A percentile compares a stretch with the other conserved stretches of the same genome.
phyloP scores from a whole-genome alignment of 176 grass and related monocot genomes.

The Rhipidocladum racemiflorum region DNA sequence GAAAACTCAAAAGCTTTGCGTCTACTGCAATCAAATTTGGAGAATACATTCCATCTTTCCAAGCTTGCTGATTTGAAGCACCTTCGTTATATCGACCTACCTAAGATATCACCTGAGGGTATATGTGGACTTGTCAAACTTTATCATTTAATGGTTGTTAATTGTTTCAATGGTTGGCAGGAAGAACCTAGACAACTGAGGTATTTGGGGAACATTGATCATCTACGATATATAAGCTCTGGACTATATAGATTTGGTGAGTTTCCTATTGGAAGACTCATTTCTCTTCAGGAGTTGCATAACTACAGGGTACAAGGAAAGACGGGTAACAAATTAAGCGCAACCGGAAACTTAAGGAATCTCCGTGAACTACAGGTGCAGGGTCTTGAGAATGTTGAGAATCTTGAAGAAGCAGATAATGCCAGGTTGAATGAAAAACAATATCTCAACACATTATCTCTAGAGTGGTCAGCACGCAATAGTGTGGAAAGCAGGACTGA shows the following conservation, averaged over 20 bases:
- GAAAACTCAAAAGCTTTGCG: constrained; percentile 34
- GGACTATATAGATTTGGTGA: background rate
- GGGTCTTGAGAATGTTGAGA: constrained; percentile 36
- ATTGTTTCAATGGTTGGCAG: background rate
- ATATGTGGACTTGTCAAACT: background rate
- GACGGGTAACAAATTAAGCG: constrained; percentile 21
- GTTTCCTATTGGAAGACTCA: constrained; percentile 28
- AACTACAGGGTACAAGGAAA: background rate
- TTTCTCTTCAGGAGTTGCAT: constrained; percentile 31
- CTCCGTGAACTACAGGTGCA: constrained; percentile 8
- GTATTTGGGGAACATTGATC: constrained; percentile 12
- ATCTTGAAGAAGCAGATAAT: constrained; percentile 18
- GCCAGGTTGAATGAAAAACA: constrained; percentile 13
- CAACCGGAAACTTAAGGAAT: background rate
- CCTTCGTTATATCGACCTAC: constrained; percentile 29
- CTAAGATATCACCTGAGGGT: background rate
- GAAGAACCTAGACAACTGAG: background rate
- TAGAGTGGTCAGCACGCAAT: background rate
- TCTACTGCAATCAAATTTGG: constrained; percentile 7
- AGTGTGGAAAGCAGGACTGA: background rate
- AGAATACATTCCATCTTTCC: constrained; percentile 16
- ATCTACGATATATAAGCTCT: constrained; percentile 27
- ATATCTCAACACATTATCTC: background rate
- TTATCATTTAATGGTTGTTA: constrained; percentile 23
- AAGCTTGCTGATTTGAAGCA: constrained; percentile 32